These are phyloP conservation scores for Scheffersomyces insectosa DNA, from an alignment of 1,139 yeast genomes.

Conservation along the genomic window DNA sequence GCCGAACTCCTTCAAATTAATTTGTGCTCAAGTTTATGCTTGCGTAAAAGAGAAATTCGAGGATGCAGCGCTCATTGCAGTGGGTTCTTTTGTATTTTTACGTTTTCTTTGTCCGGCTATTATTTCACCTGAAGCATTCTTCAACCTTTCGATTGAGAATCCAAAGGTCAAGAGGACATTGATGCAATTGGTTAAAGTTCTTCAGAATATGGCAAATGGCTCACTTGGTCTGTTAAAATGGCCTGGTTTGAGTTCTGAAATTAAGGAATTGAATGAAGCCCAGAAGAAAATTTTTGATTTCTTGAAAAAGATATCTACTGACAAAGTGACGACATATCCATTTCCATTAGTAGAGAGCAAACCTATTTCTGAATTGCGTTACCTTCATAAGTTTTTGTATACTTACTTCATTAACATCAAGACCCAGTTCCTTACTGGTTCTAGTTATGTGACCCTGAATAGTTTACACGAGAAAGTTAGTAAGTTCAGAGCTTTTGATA, in stretches of 20 bases:
- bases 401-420: conserved; percentile 60
- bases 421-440: conserved; percentile 30
- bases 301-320: conserved; percentile 26
- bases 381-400: conserved; percentile 67
- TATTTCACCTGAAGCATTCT: conserved; percentile 77
- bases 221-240: conserved; percentile 59
- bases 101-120: conserved; percentile 90
- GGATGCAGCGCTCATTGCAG: conserved; percentile 67
- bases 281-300: conserved; percentile 50
- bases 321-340: conserved; percentile 24
- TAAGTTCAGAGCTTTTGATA: conserved; percentile 29
- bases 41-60: conserved; percentile 69
- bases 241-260: conserved; percentile 49
- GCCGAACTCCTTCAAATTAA: conserved; percentile 73
- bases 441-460: conserved; percentile 20
- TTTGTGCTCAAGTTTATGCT: conserved; percentile 69
- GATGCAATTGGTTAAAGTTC: conserved; percentile 78
- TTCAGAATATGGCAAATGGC: conserved; percentile 89
- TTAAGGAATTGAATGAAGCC: conserved; percentile 44
- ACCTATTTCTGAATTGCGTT: conserved; percentile 51
- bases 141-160: conserved; percentile 47
- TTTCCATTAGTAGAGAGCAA: conserved; percentile 23
- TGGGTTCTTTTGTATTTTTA: conserved; percentile 85
- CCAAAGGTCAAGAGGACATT: conserved; percentile 66
- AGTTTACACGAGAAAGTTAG: conserved; percentile 27